A percentile compares a stretch with the other conserved stretches of the same genome.
Evolutionary conservation across 148 eudicot species (phyloP).

Genomic region (Chenopodium album): DNA sequence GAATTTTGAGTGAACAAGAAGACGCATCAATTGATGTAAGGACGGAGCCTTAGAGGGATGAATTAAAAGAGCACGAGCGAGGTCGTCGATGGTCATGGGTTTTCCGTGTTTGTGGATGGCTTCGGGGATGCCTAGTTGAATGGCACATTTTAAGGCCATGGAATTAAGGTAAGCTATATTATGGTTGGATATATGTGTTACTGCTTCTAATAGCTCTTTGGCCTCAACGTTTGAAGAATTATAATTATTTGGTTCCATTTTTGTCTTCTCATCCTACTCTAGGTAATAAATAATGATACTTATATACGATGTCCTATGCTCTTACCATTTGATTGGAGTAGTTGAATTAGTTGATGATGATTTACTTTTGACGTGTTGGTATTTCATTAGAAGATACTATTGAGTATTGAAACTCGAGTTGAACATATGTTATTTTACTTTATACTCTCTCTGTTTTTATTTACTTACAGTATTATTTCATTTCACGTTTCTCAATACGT

Average conservation of each 20-base stretch:
- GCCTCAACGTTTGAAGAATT: neutral
- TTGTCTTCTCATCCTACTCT: neutral
- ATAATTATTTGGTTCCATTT: neutral
- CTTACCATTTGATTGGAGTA: too few species aligned
- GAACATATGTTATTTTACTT: too few species aligned
- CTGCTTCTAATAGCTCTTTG: conserved; percentile 26
- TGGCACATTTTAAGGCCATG: conserved; percentile 38
- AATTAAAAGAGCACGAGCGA: conserved; percentile 11
- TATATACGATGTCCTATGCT: too few species aligned
- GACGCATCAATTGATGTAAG: conserved; percentile 26
- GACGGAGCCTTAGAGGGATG: conserved; percentile 16
- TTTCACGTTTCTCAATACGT: too few species aligned
- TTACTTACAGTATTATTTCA: too few species aligned
- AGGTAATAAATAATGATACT: too few species aligned
- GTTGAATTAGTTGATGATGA: too few species aligned
- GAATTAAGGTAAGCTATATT: conserved; percentile 24
- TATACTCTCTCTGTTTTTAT: too few species aligned
- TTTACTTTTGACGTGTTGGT: too few species aligned
- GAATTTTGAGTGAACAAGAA: conserved; percentile 33
- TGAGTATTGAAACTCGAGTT: too few species aligned
- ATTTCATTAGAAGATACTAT: too few species aligned
- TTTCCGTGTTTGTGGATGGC: conserved; percentile 29
- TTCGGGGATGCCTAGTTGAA: conserved; percentile 31
- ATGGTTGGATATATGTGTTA: conserved; percentile 32
- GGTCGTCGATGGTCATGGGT: conserved; percentile 24